Conservation (phyloP, 2,329 filamentous ascomycete species). For the Aspergillus ruber region DNA sequence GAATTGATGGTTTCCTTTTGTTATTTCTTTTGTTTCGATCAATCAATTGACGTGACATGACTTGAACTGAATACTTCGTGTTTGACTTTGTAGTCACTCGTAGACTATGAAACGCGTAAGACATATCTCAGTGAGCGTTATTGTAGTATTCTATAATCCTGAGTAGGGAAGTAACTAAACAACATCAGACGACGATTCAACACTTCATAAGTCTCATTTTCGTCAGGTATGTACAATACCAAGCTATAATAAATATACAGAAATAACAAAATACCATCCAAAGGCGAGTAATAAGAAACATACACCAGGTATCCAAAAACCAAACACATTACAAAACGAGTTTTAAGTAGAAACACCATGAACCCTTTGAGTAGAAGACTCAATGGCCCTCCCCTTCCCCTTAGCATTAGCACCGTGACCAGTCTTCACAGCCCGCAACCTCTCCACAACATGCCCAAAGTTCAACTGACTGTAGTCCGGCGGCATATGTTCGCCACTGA, state of each 20-base stretch:
- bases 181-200: too few species aligned
- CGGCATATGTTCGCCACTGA: slow-evolving; percentile 66
- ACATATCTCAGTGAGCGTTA: too few species aligned
- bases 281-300: too few species aligned
- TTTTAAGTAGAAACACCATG: slow-evolving; percentile 1
- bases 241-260: too few species aligned
- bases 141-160: too few species aligned
- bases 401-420: slow-evolving; percentile 4
- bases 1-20: not conserved
- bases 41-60: slow-evolving; percentile 8
- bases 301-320: too few species aligned
- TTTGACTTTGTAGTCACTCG: not conserved
- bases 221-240: too few species aligned
- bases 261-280: too few species aligned
- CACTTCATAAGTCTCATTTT: too few species aligned
- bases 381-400: slow-evolving; percentile 12
- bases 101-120: not conserved
- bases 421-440: slow-evolving; percentile 25
- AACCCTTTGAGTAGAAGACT: not conserved
- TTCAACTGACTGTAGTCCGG: slow-evolving; percentile 31
- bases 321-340: too few species aligned
- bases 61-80: slow-evolving; percentile 4
- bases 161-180: too few species aligned
- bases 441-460: slow-evolving; percentile 30
- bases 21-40: not conserved